A percentile compares a stretch with the other conserved stretches of the same genome.
phyloP scores from a whole-genome alignment of 2,329 filamentous ascomycete genomes.

The Hypocrella siamensis region DNA sequence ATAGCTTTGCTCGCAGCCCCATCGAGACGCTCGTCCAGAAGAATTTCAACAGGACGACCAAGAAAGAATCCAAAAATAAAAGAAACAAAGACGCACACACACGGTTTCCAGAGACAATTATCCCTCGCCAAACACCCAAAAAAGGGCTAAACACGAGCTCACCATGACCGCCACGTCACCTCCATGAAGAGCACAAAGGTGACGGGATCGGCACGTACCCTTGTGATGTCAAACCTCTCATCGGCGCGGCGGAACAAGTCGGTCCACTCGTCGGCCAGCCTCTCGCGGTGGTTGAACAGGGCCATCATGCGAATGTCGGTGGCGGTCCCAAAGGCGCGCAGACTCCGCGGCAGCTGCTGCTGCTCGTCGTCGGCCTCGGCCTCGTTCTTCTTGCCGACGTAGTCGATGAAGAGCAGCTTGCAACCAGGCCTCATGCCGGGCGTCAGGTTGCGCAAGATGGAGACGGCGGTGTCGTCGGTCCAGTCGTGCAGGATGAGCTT shows the following conservation, averaged over 20 bases:
- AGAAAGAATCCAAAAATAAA: too few species aligned
- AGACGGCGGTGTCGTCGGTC: constrained; percentile 26
- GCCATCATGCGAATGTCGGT: constrained; percentile 35
- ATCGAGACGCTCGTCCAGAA: too few species aligned
- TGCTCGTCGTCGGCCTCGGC: constrained; percentile 3
- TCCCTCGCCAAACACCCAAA: too few species aligned
- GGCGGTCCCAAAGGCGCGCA: constrained; percentile 21
- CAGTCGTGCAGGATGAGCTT: constrained; percentile 41
- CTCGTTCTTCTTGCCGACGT: constrained; percentile 18
- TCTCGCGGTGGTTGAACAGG: constrained; percentile 31
- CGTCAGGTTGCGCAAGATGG: constrained; percentile 24
- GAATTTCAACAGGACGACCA: too few species aligned
- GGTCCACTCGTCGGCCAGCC: constrained; percentile 28
- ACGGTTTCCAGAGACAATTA: too few species aligned
- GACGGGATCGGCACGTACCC: constrained; percentile 17
- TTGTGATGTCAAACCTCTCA: constrained; percentile 24
- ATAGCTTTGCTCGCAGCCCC: too few species aligned
- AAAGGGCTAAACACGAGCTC: too few species aligned
- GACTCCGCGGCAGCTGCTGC: constrained; percentile 14
- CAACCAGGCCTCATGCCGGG: constrained; percentile 28
- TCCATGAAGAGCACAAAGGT: constrained; percentile 6
- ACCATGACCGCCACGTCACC: background rate
- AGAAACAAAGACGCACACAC: too few species aligned
- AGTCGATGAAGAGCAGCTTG: constrained; percentile 21
- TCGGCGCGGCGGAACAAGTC: constrained; percentile 28